phyloP scores from a whole-genome alignment of 352 stramenopile genomes.

The Globisporangium cylindrosporum region DNA sequence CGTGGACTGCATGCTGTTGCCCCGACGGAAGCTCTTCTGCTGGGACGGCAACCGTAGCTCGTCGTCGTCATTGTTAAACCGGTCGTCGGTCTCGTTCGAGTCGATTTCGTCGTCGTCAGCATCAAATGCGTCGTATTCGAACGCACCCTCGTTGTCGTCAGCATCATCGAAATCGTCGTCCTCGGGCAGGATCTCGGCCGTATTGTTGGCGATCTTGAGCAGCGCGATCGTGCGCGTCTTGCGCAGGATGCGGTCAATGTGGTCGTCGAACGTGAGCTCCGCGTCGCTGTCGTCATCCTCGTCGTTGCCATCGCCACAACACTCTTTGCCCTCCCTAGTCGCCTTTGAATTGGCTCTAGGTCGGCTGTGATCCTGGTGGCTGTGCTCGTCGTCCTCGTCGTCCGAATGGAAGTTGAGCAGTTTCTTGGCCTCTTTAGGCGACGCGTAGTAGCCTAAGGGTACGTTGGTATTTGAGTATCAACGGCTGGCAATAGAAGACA shows the following conservation, averaged over 20 bases:
- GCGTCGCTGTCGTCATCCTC: constrained; percentile 8
- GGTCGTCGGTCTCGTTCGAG: constrained; percentile 20
- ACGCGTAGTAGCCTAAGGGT: constrained; percentile 44
- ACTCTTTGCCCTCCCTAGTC: not conserved
- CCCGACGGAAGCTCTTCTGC: constrained; percentile 32
- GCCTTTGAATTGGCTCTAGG: not conserved
- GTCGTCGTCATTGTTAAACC: not conserved
- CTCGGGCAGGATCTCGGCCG: constrained; percentile 49
- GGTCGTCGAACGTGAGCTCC: constrained; percentile 52
- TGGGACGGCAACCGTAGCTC: not conserved
- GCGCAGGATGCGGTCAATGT: constrained; percentile 64
- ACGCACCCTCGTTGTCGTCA: constrained; percentile 12
- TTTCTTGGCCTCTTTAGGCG: constrained; percentile 37
- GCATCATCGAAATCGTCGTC: constrained; percentile 40
- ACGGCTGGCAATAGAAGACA: not conserved
- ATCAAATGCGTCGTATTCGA: constrained; percentile 15
- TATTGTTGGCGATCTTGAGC: constrained; percentile 75
- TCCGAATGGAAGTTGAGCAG: constrained; percentile 45
- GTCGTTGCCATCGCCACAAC: constrained; percentile 6
- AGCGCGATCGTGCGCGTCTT: constrained; percentile 65
- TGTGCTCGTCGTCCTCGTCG: constrained; percentile 28
- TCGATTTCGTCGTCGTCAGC: constrained; percentile 7
- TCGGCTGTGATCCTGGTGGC: not conserved
- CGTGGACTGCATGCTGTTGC: constrained; percentile 25
- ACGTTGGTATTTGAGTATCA: not conserved